These are phyloP conservation scores for Lepidium africanum DNA, from an alignment of 345 rosid species.

Conservation along the genomic window DNA sequence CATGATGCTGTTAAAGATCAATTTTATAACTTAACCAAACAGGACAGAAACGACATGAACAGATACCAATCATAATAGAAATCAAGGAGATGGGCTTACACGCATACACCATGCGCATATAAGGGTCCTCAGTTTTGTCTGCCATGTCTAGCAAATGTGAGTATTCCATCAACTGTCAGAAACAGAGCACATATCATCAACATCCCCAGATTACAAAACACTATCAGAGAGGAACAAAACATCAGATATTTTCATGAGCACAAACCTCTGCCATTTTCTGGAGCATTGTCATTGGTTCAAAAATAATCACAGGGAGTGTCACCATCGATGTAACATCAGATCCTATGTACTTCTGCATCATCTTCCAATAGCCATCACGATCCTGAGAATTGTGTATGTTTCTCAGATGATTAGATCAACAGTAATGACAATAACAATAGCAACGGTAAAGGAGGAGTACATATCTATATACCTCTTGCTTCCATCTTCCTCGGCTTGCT, in stretches of 20 bases:
- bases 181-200: slow-evolving; percentile 8
- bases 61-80: background rate
- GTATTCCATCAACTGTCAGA: slow-evolving; percentile 87
- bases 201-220: background rate
- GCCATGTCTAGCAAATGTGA: slow-evolving; percentile 81
- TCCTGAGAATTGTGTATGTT: slow-evolving; percentile 43
- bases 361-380: slow-evolving; percentile 90
- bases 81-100: slow-evolving; percentile 36
- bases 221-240: background rate
- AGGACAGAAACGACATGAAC: background rate
- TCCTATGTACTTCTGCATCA: slow-evolving; percentile 95
- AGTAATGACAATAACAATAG: background rate
- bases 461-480: slow-evolving; percentile 51
- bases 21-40: background rate
- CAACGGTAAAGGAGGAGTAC: background rate
- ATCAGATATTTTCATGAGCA: background rate
- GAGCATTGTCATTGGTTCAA: slow-evolving; percentile 90
- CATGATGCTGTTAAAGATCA: slow-evolving; percentile 66
- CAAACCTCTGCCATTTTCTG: slow-evolving; percentile 99
- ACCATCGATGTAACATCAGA: slow-evolving; percentile 96
- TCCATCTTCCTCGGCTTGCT: slow-evolving; percentile 95
- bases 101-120: slow-evolving; percentile 89
- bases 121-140: slow-evolving; percentile 87
- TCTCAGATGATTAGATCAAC: background rate
- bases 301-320: slow-evolving; percentile 89